Evolutionary conservation across 148 eudicot genomes (phyloP).

Genomic region (Beta vulgaris): DNA sequence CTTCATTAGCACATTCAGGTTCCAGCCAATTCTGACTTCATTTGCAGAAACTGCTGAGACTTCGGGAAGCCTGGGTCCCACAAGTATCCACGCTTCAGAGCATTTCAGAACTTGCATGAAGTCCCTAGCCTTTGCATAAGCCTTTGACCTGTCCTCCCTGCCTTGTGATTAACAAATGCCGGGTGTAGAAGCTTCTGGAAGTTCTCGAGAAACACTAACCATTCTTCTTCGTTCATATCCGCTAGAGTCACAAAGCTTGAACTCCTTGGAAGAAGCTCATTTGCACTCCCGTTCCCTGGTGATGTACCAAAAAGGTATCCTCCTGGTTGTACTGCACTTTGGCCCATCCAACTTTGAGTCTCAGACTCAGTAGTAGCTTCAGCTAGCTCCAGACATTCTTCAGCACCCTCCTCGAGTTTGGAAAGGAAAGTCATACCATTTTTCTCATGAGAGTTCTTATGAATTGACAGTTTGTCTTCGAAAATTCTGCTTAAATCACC

Average conservation of each 20-base stretch:
- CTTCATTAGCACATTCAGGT: no score
- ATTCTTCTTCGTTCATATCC: constrained; percentile 43
- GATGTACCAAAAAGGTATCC: constrained; percentile 5
- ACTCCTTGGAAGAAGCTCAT: constrained; percentile 32
- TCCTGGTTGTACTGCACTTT: not conserved
- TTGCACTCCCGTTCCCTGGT: constrained; percentile 23
- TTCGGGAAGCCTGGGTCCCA: no score
- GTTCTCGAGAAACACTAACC: constrained; percentile 36
- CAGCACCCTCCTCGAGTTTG: constrained; percentile 20
- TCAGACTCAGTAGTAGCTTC: no score
- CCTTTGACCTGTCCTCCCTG: constrained; percentile 25
- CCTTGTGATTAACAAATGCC: constrained; percentile 30
- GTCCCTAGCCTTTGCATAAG: constrained; percentile 43
- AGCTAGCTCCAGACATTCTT: constrained; percentile 25
- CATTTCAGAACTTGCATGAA: constrained; percentile 43
- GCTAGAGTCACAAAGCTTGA: constrained; percentile 41
- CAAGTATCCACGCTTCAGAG: not conserved
- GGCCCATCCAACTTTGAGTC: constrained; percentile 3
- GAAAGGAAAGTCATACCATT: constrained; percentile 26
- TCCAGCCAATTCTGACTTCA: no score
- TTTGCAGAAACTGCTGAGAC: no score
- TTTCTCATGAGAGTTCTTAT: not conserved
- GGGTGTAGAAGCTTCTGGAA: constrained; percentile 37
- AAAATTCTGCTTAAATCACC: constrained; percentile 14
- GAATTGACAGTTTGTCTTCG: constrained; percentile 2